Evolutionary conservation across 306 rosid species (phyloP).

Genomic region (Erythrophleum fordii): DNA sequence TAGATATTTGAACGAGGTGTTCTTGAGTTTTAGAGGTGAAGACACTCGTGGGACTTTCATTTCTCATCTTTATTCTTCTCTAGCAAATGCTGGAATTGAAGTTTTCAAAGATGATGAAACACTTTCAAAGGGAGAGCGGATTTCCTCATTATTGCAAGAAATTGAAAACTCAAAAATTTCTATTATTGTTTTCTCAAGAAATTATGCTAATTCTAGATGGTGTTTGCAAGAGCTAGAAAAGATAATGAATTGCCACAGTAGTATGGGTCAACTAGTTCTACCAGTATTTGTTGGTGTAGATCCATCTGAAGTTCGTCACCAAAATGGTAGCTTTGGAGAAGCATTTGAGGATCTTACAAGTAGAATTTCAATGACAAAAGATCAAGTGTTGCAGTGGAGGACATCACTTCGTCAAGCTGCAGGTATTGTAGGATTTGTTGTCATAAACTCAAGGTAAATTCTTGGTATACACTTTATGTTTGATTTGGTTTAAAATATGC

Average conservation of each 20-base stretch:
- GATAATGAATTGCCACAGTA: background rate
- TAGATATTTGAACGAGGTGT: too few species aligned
- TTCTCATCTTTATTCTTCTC: background rate
- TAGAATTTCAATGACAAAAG: background rate
- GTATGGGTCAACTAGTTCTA: background rate
- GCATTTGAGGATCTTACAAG: background rate
- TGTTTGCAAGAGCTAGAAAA: slow-evolving; percentile 8
- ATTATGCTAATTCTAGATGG: slow-evolving; percentile 16
- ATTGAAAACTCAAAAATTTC: background rate
- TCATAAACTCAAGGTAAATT: too few species aligned
- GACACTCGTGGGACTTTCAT: background rate
- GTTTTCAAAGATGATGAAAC: slow-evolving; percentile 3
- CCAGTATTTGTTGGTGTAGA: background rate
- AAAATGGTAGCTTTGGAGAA: background rate
- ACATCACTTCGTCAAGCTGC: background rate
- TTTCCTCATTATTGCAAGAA: background rate
- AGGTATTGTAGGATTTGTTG: background rate
- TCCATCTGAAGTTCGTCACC: background rate
- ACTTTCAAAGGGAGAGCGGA: background rate
- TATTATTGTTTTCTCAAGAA: slow-evolving; percentile 5
- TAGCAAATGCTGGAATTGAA: background rate
- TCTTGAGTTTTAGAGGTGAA: background rate
- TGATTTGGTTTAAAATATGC: too few species aligned
- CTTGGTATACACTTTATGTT: too few species aligned
- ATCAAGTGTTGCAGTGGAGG: background rate